Percentiles rank a stretch among this genome's conserved stretches.
Evolutionary conservation across 257 asterid genomes (phyloP).

Genomic region (Fraxinus quadrangulata): DNA sequence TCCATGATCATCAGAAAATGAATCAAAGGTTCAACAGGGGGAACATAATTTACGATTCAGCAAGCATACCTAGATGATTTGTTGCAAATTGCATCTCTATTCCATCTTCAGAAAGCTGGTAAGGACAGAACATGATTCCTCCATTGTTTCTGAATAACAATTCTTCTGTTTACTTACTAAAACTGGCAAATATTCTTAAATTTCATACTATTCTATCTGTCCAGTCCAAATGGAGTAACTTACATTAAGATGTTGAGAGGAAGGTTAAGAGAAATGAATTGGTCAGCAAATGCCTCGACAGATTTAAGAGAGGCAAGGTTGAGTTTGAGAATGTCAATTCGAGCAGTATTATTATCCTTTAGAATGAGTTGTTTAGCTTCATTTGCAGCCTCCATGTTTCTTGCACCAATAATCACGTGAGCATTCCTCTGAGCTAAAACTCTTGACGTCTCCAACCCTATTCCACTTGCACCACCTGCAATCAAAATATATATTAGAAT

Average conservation of each 20-base stretch:
- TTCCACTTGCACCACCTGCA: conserved; percentile 91
- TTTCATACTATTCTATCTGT: not conserved
- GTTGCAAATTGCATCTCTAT: conserved; percentile 90
- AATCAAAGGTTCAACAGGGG: not conserved
- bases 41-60: not conserved
- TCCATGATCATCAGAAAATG: not conserved
- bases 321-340: conserved; percentile 64
- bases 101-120: conserved; percentile 75
- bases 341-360: conserved; percentile 46
- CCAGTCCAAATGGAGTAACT: not conserved
- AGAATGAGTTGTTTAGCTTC: conserved; percentile 63
- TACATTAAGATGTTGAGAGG: conserved; percentile 92
- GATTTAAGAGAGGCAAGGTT: conserved; percentile 75
- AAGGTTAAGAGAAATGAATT: conserved; percentile 58
- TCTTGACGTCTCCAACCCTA: conserved; percentile 82
- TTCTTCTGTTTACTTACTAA: not conserved
- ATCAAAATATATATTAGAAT: not conserved
- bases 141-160: conserved; percentile 78
- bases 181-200: not conserved
- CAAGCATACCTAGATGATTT: conserved; percentile 73
- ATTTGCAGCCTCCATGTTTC: conserved; percentile 77
- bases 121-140: conserved; percentile 90
- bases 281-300: conserved; percentile 56
- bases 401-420: conserved; percentile 77
- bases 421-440: conserved; percentile 70